These are phyloP conservation scores for Cornus kousa DNA, from an alignment of 148 eudicot genomes.

Conservation along the genomic window DNA sequence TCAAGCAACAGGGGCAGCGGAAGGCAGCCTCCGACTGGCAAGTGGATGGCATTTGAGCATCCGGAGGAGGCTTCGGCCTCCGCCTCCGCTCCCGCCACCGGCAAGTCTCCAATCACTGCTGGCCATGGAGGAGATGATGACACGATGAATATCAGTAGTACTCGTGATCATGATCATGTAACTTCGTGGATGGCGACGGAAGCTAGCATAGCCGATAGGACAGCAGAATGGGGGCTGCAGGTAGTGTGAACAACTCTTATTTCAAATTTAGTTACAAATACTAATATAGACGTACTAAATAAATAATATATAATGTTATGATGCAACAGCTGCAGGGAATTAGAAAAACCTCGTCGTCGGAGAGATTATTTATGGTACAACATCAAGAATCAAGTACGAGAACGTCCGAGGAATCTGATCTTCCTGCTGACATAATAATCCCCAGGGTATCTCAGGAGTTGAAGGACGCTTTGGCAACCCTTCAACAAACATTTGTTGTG, in stretches of 20 bases:
- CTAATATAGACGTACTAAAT: no score
- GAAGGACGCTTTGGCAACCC: conserved; percentile 74
- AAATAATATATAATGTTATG: not conserved
- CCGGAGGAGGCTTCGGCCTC: not conserved
- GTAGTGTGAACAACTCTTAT: not conserved
- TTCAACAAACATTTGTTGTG: conserved; percentile 95
- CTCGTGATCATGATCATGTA: not conserved
- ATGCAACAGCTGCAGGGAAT: conserved; percentile 5
- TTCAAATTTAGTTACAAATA: no score
- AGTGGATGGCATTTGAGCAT: conserved; percentile 50
- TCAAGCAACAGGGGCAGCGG: no score
- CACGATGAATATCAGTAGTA: no score
- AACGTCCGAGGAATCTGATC: conserved; percentile 51
- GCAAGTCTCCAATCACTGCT: not conserved
- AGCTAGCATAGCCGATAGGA: conserved; percentile 46
- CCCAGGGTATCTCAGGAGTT: conserved; percentile 88
- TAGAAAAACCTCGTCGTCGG: conserved; percentile 26
- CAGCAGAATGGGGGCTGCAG: conserved; percentile 61
- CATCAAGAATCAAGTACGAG: conserved; percentile 14
- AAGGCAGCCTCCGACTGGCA: conserved; percentile 7
- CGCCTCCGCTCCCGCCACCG: not conserved
- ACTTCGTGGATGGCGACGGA: not conserved
- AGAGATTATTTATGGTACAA: conserved; percentile 16
- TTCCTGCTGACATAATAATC: not conserved
- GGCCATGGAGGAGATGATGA: no score